These are phyloP conservation scores for Centrapalus pauciflorus DNA, from an alignment of 129 eudicot genomes.

Conservation along the genomic window DNA sequence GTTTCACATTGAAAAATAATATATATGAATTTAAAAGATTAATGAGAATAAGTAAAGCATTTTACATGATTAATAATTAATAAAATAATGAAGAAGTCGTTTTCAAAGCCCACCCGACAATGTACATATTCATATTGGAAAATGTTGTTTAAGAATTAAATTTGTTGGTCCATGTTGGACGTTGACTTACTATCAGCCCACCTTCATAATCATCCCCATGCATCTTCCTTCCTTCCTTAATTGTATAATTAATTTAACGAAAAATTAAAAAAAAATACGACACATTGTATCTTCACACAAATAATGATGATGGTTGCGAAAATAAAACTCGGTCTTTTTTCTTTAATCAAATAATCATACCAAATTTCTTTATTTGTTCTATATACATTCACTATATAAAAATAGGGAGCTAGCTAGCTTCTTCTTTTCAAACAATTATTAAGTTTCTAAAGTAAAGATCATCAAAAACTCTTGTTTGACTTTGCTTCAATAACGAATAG, in stretches of 20 bases:
- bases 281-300: too few relatives aligned
- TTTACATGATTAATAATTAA: not conserved
- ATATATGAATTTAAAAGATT: not conserved
- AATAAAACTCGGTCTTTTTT: too few relatives aligned
- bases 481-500: constrained; percentile 16
- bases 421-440: not conserved
- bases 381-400: too few relatives aligned
- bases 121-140: constrained; percentile 28
- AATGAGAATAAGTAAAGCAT: not conserved
- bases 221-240: not conserved
- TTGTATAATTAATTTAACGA: too few relatives aligned
- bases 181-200: constrained; percentile 25
- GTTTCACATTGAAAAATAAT: not conserved
- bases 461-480: constrained; percentile 17
- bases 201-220: not conserved
- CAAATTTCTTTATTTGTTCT: too few relatives aligned
- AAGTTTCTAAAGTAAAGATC: constrained; percentile 1
- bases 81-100: constrained; percentile 11
- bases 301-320: too few relatives aligned
- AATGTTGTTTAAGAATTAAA: constrained; percentile 28
- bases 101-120: constrained; percentile 38
- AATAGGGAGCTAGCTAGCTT: too few relatives aligned
- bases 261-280: too few relatives aligned
- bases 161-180: constrained; percentile 33
- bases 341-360: too few relatives aligned